Base-by-base conservation (phyloP, 2,329 filamentous ascomycete genomes). In the Cadophora luteo-olivacea region DNA sequence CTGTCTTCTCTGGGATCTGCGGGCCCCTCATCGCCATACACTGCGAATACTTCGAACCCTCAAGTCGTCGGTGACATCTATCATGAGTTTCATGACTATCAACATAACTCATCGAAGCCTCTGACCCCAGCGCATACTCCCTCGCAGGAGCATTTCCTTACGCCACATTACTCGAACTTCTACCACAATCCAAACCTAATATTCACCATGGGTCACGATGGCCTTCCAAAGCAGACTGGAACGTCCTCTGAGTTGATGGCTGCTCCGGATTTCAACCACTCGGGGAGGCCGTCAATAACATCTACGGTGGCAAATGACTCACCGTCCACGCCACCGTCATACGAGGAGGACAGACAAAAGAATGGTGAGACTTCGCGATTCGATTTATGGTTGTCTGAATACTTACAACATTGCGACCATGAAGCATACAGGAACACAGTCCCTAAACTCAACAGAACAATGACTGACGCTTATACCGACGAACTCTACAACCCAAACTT, bases 381-480 rank as follows among this genome's bases (percentile, higher is more conserved):
- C 69, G 76, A 77, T 72, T 74, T 77, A 61, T 86, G 85, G 85
- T 82, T 87, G 82, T 82, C 87, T 80, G 82, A 87, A 78, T 89
- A 87, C 91, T 94, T 89, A 94, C 90, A 82, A 77, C 81, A 84
- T 79, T 81, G 66, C 69, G 69, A 73, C 62, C 25, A 67, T 77
- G 76, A 80, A 82, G 77, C 79, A 82, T 80, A 75, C 84, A 89
- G 85, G 88, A 82, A 82, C 70, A 82, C 84, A 49, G 82, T 89
- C 32, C 91, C 94, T 32, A 96, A 95, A 80, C 86, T 97, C 72
- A 91, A 94, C 73, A 87, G 93, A 67, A 96, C 94, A 0, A 93
- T 96, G 81, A 95, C 93, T 22, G 93, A 97, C 76, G 86, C 93
- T 61, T 95, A 92, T 76, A 86, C 89, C 75, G 94, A 97, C 78